Evolutionary conservation across 305 asterid species (phyloP).

Genomic region (Solanum chacoense): DNA sequence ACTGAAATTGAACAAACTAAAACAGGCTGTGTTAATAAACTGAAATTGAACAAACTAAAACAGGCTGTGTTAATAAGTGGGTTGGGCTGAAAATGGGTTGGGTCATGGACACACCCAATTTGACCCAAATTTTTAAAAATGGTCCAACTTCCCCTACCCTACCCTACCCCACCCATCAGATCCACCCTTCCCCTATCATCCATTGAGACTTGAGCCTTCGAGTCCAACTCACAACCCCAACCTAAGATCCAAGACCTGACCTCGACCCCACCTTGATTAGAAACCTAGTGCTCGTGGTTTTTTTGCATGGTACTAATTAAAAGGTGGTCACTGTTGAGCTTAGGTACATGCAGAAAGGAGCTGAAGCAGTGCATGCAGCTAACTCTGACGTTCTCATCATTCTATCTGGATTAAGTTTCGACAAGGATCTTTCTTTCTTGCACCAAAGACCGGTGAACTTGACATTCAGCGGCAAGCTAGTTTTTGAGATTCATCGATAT

Average conservation of each 20-base stretch:
- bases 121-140: no score
- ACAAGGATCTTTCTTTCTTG: slow-evolving; percentile 61
- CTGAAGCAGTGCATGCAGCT: slow-evolving; percentile 80
- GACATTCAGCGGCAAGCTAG: slow-evolving; percentile 51
- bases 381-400: slow-evolving; percentile 61
- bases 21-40: neutral
- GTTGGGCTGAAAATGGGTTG: neutral
- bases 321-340: neutral
- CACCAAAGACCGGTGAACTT: slow-evolving; percentile 29
- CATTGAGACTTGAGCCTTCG: neutral
- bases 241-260: neutral
- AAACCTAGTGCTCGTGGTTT: neutral
- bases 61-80: neutral
- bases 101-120: neutral
- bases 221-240: neutral
- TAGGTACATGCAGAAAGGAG: slow-evolving; percentile 82
- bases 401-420: slow-evolving; percentile 62
- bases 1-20: neutral
- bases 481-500: slow-evolving; percentile 81
- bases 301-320: neutral
- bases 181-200: neutral
- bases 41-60: neutral
- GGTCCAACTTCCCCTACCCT: neutral
- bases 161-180: neutral
- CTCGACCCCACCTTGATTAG: neutral